Evolutionary conservation across 441 rosid genomes (phyloP).

Genomic region (Breynia disticha): DNA sequence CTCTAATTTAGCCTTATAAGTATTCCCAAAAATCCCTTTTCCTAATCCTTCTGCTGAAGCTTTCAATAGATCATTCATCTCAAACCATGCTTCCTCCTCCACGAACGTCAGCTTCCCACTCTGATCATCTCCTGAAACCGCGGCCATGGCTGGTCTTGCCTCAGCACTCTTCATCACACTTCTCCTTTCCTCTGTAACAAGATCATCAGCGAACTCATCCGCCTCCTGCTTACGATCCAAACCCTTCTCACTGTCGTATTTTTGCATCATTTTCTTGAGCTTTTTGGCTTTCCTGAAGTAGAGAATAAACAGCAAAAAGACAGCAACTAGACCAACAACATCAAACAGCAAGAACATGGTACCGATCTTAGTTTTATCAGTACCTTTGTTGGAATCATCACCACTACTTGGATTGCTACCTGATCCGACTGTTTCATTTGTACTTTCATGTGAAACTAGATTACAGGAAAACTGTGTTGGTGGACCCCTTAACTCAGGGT

Average conservation of each 20-base stretch:
- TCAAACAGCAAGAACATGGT: constrained; percentile 19
- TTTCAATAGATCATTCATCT: constrained; percentile 31
- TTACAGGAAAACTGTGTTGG: constrained; percentile 18
- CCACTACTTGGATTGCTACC: neutral
- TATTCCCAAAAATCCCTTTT: constrained; percentile 34
- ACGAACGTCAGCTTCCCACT: constrained; percentile 27
- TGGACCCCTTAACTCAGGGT: constrained; percentile 23
- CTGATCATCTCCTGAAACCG: constrained; percentile 13
- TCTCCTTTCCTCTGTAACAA: neutral
- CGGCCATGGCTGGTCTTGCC: neutral
- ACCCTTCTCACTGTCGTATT: neutral
- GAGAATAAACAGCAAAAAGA: constrained; percentile 26
- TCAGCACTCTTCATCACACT: neutral
- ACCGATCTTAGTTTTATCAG: neutral
- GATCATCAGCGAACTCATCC: neutral
- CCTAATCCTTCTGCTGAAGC: constrained; percentile 47
- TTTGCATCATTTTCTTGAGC: constrained; percentile 16
- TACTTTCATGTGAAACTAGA: neutral
- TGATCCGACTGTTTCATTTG: neutral
- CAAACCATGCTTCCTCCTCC: constrained; percentile 18
- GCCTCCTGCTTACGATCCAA: neutral
- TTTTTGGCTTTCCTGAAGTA: constrained; percentile 24
- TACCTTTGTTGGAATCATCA: neutral
- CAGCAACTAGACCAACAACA: constrained; percentile 25
- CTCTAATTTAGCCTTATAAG: constrained; percentile 32